These are phyloP conservation scores for Ophiocordyceps robertsii DNA, from an alignment of 2,329 filamentous ascomycete genomes.

Conservation along the genomic window DNA sequence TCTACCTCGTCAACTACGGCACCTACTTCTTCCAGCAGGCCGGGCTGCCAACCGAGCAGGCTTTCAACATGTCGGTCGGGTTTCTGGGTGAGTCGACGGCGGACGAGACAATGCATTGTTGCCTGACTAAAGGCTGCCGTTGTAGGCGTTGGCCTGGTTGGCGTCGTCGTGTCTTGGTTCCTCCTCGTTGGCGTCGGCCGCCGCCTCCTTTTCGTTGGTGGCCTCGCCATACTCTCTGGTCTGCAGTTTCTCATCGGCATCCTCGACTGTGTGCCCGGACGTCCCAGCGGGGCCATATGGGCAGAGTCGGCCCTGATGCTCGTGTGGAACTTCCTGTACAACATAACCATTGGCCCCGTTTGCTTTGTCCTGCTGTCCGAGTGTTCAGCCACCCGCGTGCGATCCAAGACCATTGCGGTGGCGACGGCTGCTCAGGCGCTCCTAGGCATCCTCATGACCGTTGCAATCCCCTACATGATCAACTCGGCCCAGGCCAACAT, in stretches of 20 bases:
- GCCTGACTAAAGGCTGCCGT: constrained; percentile 4
- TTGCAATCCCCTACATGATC: constrained; percentile 18
- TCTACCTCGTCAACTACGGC: constrained; percentile 23
- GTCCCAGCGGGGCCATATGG: constrained; percentile 20
- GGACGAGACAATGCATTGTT: not conserved
- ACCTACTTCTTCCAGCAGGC: constrained; percentile 36
- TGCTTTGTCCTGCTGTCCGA: constrained; percentile 28
- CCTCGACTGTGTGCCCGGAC: constrained; percentile 32
- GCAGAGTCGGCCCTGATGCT: constrained; percentile 25
- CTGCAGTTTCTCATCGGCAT: constrained; percentile 28
- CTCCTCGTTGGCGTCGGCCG: constrained; percentile 27
- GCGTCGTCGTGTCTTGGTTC: constrained; percentile 28
- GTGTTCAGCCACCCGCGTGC: constrained; percentile 24
- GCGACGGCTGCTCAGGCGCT: constrained; percentile 18
- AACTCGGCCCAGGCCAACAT: constrained; percentile 19
- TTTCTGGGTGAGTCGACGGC: constrained; percentile 5
- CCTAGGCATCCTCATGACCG: constrained; percentile 14
- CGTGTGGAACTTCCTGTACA: constrained; percentile 29
- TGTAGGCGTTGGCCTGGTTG: constrained; percentile 26
- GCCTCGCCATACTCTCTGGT: constrained; percentile 24
- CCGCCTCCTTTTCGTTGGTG: constrained; percentile 24
- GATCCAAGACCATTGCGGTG: constrained; percentile 27
- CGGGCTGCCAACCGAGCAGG: constrained; percentile 22
- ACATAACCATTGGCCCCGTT: constrained; percentile 28
- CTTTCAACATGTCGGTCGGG: constrained; percentile 27